Evolutionary conservation across 495 filamentous ascomycete species (phyloP).

Genomic region (Aspergillus cristatus): DNA sequence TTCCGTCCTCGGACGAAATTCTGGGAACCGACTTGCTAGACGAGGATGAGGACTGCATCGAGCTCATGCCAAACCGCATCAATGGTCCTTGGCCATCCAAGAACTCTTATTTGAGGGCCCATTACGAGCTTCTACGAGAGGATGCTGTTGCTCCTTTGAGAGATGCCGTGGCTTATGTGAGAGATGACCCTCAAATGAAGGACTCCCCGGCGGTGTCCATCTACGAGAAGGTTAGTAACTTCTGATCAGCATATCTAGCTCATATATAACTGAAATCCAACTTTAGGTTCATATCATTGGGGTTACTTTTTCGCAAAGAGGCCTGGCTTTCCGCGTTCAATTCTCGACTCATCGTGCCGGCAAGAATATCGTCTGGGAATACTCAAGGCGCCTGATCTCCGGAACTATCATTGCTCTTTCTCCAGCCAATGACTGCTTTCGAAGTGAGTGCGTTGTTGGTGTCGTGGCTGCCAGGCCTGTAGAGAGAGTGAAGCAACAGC

Average conservation of each 20-base stretch:
- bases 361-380: slow-evolving; percentile 67
- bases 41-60: slow-evolving; percentile 16
- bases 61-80: slow-evolving; percentile 29
- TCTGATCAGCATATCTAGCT: background rate
- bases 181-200: slow-evolving; percentile 31
- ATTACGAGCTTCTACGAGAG: slow-evolving; percentile 59
- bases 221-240: slow-evolving; percentile 65
- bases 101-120: slow-evolving; percentile 47
- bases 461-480: slow-evolving; percentile 63
- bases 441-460: slow-evolving; percentile 57
- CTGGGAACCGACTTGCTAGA: slow-evolving; percentile 15
- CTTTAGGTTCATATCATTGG: slow-evolving; percentile 57
- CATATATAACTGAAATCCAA: too few species aligned
- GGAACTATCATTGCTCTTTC: slow-evolving; percentile 66
- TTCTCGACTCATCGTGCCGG: slow-evolving; percentile 61
- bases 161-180: slow-evolving; percentile 43
- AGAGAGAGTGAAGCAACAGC: slow-evolving; percentile 49
- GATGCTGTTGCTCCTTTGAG: slow-evolving; percentile 53
- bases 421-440: slow-evolving; percentile 54
- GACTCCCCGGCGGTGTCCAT: slow-evolving; percentile 52
- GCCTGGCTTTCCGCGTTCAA: slow-evolving; percentile 55
- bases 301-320: slow-evolving; percentile 51
- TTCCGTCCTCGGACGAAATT: slow-evolving; percentile 39
- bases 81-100: slow-evolving; percentile 38
- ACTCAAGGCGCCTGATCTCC: slow-evolving; percentile 61